Base-by-base conservation (phyloP, 75 land plant species). In the Sequoia sempervirens region DNA sequence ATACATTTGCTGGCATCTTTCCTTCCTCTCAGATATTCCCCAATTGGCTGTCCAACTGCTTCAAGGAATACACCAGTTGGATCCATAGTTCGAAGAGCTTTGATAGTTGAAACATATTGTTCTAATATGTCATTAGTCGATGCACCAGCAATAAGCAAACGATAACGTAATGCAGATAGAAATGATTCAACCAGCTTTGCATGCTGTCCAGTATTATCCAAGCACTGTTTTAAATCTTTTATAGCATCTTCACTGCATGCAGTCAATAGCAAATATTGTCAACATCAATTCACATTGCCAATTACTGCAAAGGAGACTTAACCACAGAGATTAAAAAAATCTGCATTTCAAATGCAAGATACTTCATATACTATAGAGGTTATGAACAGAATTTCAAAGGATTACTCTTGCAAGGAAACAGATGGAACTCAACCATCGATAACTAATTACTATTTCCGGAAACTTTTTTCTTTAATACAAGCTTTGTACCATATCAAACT, bases 1-100 rank as follows among this genome's bases (percentile, higher is more conserved):
- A 96, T 97, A 84, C 99, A 97, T 83, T 97, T 95, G 80, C 94
- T 94, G 47, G 99, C 96, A 87, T 97, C 99, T 85, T 97, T 97
- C 74, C 99, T 93, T 43, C 99, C 95, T 82, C 93, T 87, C 45
- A 97, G 75, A 79, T 97, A 97, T 50, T 94, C 98, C 85, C 98
- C 91, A 56, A 97, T 97, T 81, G 99, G 99, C 88, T 97, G 98
- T 64, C 96, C 94, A 11, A 97, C 99, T 75, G 99, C 93, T 86
- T 97, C 99, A 40, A 97, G 94, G 82, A 97, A 92, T 58, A 97
- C 91, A 46, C 99, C 99, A 68, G 95, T 92, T 81, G 96, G 96
- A 85, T 97, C 99, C 88, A 97, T 92, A 32, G 94, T 94, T 53
- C 99, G 80, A 50, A 97, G 92, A 53, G 99, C 93, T 86, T 97